Evolutionary conservation across 176 grass and related monocot genomes (phyloP), one percentile per base, ranked within the genome.

Genomic region (Dactylis glomerata): DNA sequence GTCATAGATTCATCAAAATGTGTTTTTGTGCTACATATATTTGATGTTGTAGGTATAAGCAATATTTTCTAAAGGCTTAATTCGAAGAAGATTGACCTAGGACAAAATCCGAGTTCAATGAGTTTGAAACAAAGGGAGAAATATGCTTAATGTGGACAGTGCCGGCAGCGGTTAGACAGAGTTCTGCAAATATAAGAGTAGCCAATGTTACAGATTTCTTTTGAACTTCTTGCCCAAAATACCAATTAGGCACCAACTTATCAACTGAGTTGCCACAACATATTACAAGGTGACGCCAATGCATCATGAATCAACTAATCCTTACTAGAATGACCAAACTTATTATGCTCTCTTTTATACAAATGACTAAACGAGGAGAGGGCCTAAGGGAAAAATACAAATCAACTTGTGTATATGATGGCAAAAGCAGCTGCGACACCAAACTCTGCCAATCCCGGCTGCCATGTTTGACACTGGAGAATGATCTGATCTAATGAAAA

Each of bases 241-340:
- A 71, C 52, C 50, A 30, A 62, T 59, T 59, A 52, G 10, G 78
- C 33, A 64, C 45, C 61, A 72, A 82, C 42, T 24, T 27, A 23
- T 33, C 55, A 73, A 32, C 27, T 32, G 38, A 75, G n/a, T 65
- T 56, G 3, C 45, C 31, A 19, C 30, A 27, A 22, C 28, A 59
- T 57, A 65, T 37, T 73, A 64, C 79, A 56, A 45, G 56, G 78
- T 54, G 34, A 23, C 16, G 71, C 20, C 71, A 74, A 74, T 32
- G 71, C 55, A 83, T 34, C 45, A 65, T 38, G 33, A 87, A 80
- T 67, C 7, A 69, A 87, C 66, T 83, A 75, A 69, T 58, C 62
- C 38, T 79, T 78, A 38, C 74, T 75, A 76, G 9, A 79, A 46
- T 49, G 30, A 75, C 19, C 40, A 32, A 75, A 49, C 81, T 38